Conservation (phyloP, 139 green algal genomes). For the Micractinium conductrix region DNA sequence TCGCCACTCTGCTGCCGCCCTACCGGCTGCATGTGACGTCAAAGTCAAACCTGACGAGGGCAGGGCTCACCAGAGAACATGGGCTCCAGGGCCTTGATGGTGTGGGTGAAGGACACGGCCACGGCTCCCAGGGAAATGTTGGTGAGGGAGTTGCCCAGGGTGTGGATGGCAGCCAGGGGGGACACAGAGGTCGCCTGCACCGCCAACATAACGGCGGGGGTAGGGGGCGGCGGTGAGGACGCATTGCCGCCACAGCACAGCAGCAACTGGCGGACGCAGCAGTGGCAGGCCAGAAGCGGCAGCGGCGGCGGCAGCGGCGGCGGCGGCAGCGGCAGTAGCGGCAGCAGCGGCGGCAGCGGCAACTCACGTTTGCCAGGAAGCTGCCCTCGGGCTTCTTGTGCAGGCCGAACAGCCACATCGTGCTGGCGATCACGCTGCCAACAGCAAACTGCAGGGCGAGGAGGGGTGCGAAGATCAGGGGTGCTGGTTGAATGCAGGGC, state of each 20-base stretch:
- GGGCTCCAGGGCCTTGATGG: constrained; percentile 98
- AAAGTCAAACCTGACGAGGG: constrained; percentile 95
- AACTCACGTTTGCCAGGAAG: constrained; percentile 45
- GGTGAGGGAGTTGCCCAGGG: constrained; percentile 96
- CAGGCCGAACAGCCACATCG: constrained; percentile 78
- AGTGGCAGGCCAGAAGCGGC: too few relatives aligned
- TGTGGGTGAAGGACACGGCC: constrained; percentile 99
- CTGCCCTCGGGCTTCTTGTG: constrained; percentile 72
- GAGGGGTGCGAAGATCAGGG: too few relatives aligned
- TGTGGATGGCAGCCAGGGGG: constrained; percentile 95
- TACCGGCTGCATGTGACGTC: constrained; percentile 82
- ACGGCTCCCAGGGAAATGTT: constrained; percentile 96
- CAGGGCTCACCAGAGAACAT: constrained; percentile 89
- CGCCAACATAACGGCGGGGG: too few relatives aligned
- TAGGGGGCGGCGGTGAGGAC: too few relatives aligned
- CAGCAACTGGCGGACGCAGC: too few relatives aligned
- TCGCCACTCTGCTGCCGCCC: too few relatives aligned
- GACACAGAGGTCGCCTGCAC: constrained; percentile 58
- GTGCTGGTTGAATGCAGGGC: too few relatives aligned
- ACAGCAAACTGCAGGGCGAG: constrained; percentile 89
- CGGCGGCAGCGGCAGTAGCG: too few relatives aligned
- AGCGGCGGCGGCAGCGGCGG: too few relatives aligned
- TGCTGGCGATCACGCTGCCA: constrained; percentile 66
- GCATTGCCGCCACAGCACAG: too few relatives aligned
- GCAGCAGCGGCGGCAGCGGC: too few relatives aligned